Evolutionary conservation across 225 moss, liverwort and hornwort genomes (phyloP).

Genomic region (Sphagnum contortum): DNA sequence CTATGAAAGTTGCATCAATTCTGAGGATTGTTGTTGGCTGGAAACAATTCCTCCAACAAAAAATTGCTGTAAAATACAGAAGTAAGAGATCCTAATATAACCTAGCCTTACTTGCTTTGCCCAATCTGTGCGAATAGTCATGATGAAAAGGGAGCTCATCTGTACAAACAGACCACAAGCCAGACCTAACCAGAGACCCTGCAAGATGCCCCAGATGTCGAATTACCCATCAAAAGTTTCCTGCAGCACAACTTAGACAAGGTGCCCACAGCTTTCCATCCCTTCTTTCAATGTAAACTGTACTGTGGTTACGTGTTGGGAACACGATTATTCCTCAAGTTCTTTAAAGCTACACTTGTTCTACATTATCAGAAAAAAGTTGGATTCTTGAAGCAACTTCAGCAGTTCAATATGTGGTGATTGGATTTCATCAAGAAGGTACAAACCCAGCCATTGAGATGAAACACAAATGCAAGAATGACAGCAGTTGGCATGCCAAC

Average conservation of each 20-base stretch:
- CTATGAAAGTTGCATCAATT: no score
- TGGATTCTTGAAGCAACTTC: no score
- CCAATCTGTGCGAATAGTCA: constrained; percentile 53
- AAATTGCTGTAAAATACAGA: no score
- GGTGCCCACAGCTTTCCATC: background rate
- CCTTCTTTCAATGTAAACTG: background rate
- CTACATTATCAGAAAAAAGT: no score
- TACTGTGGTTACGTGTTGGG: background rate
- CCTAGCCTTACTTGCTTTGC: constrained; percentile 37
- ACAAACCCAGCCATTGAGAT: constrained; percentile 26
- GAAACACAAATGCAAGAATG: constrained; percentile 24
- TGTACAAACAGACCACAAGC: constrained; percentile 55
- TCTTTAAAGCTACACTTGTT: background rate
- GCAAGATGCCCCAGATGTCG: constrained; percentile 1
- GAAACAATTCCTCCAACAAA: no score
- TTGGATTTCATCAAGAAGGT: no score
- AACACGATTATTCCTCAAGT: background rate
- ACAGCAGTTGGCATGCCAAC: constrained; percentile 33
- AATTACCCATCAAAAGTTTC: background rate
- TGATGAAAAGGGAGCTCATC: constrained; percentile 31
- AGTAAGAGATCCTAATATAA: no score
- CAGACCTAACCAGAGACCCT: constrained; percentile 65
- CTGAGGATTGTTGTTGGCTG: no score
- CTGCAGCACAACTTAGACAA: background rate
- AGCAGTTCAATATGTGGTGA: no score